A percentile compares a stretch with the other conserved stretches of the same genome.
Conservation (phyloP, 306 rosid species). For the Malus orientalis region DNA sequence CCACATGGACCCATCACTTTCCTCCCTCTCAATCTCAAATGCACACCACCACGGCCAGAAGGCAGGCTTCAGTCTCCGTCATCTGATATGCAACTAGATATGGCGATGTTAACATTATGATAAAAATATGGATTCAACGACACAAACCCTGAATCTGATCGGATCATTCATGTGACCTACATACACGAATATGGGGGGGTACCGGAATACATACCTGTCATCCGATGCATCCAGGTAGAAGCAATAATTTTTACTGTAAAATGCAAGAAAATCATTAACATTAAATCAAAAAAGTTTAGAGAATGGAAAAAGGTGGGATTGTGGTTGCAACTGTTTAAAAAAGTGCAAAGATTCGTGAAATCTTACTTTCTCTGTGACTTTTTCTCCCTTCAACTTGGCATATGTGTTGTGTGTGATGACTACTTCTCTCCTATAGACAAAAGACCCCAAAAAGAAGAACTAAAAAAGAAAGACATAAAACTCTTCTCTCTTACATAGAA, state of each 20-base stretch:
- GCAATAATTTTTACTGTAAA: conserved; percentile 28
- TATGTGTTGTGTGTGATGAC: conserved; percentile 44
- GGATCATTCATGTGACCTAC: conserved; percentile 25
- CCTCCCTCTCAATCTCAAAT: conserved; percentile 45
- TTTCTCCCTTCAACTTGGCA: conserved; percentile 55
- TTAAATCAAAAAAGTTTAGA: conserved; percentile 8
- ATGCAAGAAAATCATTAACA: conserved; percentile 43
- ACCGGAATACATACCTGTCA: conserved; percentile 13
- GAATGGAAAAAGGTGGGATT: conserved; percentile 34
- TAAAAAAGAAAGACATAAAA: conserved; percentile 43
- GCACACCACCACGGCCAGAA: conserved; percentile 26
- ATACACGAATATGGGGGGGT: conserved; percentile 30
- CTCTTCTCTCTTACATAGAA: conserved; percentile 28
- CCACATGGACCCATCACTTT: conserved; percentile 49
- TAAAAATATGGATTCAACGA: conserved; percentile 28
- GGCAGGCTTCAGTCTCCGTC: conserved; percentile 40
- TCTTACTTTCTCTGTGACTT: conserved; percentile 64
- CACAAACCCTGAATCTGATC: conserved; percentile 29
- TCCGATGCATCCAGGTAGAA: conserved; percentile 18
- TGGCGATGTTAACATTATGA: conserved; percentile 40
- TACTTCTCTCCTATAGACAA: conserved; percentile 34
- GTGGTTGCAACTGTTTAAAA: conserved; percentile 67
- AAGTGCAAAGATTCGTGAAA: conserved; percentile 71
- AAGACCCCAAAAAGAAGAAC: conserved; percentile 39
- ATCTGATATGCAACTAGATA: conserved; percentile 54